phyloP scores from a whole-genome alignment of 139 green algal species.

The Closterium sp. region DNA sequence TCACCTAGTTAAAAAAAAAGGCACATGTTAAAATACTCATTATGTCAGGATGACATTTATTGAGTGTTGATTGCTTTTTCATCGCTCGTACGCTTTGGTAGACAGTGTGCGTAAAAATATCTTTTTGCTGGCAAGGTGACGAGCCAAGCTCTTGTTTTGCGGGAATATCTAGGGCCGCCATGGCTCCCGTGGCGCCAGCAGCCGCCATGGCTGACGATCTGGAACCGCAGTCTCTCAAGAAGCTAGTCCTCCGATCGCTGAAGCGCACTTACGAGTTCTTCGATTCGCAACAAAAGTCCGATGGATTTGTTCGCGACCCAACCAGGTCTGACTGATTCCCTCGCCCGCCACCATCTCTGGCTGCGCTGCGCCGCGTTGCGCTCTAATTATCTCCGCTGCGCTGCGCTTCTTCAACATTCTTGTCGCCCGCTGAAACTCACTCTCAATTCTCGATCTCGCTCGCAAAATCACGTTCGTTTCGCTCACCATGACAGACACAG shows the following conservation, averaged over 20 bases:
- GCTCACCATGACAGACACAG: not conserved
- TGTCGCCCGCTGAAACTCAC: not conserved
- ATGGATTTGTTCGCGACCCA: not conserved
- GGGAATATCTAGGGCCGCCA: not conserved
- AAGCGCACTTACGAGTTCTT: slow-evolving; percentile 90
- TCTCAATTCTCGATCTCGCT: not conserved
- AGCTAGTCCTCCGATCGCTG: slow-evolving; percentile 67
- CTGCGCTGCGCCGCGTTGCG: too few species aligned
- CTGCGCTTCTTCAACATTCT: not conserved
- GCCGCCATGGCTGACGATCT: slow-evolving; percentile 38
- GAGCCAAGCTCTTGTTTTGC: not conserved
- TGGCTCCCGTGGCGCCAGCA: not conserved
- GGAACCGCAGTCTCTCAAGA: slow-evolving; percentile 76
- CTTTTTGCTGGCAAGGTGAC: too few species aligned
- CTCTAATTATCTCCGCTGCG: not conserved
- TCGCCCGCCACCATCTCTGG: not conserved
- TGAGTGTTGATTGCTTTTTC: too few species aligned
- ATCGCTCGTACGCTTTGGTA: too few species aligned
- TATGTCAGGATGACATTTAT: too few species aligned
- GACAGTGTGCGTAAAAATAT: too few species aligned
- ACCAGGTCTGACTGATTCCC: not conserved
- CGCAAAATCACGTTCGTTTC: not conserved
- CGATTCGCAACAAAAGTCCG: slow-evolving; percentile 19
- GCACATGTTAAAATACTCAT: too few species aligned
- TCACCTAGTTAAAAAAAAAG: too few species aligned